Evolutionary conservation across 2,329 filamentous ascomycete species (phyloP).

Genomic region (Plectosphaerella plurivora): DNA sequence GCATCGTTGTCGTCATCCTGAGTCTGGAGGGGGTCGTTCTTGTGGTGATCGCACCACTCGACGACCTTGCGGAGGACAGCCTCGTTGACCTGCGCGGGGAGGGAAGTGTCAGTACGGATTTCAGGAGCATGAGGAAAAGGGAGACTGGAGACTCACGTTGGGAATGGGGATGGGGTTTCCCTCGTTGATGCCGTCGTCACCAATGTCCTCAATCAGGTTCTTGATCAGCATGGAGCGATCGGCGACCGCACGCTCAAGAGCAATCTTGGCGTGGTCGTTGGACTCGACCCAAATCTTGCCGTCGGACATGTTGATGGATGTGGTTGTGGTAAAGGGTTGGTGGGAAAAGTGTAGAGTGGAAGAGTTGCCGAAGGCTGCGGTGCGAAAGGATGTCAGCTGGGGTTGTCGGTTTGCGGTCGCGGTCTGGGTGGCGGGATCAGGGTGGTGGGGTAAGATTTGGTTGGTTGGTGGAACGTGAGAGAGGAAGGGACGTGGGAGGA

Average conservation of each 20-base stretch:
- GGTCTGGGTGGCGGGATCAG: not conserved
- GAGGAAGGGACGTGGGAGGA: not conserved
- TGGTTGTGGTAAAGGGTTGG: not conserved
- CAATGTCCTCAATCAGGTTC: slow-evolving; percentile 95
- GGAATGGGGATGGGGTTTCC: slow-evolving; percentile 79
- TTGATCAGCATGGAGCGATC: slow-evolving; percentile 95
- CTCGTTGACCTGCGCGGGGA: slow-evolving; percentile 68
- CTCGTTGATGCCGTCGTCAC: slow-evolving; percentile 50
- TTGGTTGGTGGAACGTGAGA: not conserved
- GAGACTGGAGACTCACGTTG: slow-evolving; percentile 52
- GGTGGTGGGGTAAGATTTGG: not conserved
- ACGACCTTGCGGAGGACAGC: slow-evolving; percentile 92
- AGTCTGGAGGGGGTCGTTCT: slow-evolving; percentile 75
- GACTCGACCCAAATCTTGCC: slow-evolving; percentile 41
- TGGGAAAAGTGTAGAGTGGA: not conserved
- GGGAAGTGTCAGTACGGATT: slow-evolving; percentile 8
- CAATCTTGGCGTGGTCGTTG: slow-evolving; percentile 44
- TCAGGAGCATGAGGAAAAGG: not conserved
- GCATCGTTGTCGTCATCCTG: slow-evolving; percentile 89
- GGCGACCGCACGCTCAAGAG: slow-evolving; percentile 71
- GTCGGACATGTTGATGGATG: slow-evolving; percentile 27
- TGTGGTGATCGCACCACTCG: slow-evolving; percentile 97
- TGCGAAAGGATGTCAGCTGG: too few species aligned
- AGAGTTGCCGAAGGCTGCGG: too few species aligned
- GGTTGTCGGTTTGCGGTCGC: not conserved